Base-by-base conservation (phyloP, 139 green algal genomes). In the Chlamydomonas sp. region DNA sequence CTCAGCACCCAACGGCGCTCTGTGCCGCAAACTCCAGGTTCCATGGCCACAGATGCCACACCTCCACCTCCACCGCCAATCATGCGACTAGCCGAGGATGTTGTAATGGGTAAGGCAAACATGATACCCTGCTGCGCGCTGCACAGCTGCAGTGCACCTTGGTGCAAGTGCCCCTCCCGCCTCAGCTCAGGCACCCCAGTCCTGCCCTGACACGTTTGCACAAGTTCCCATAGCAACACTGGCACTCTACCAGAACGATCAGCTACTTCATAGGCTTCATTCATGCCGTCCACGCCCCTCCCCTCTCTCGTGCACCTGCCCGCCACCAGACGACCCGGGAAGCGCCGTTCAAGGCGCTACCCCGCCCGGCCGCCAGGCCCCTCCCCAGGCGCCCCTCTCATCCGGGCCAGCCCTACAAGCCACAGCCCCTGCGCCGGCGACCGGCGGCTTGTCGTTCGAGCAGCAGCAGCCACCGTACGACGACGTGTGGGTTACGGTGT, bases 401-500 rank as follows among this genome's bases (percentile, higher is more conserved):
- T 8, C n/a, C 14, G 10, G 9, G 49, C 10, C 78, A 16, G 62
- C 81, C 12, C 73, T 49, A 71, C 86, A 76, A 72, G 74, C 72
- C 57, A 60, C 72, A 2, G 12, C 57, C 20, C 62, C 12, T 7
- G 12, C 49, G 5, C 5, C 76, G 10, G 62, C 59, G 14, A 72
- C n/a, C 18, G 74, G 66, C 20, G 69, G n/a, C 20, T n/a, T 79
- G 2, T 16, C 60, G 4, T 75, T 87, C 7, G 83, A 88, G 84
- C 84, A 93, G 63, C 77, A 80, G 31, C 74, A 80, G 72, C 66
- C 84, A 4, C 18, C 84, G 49, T 89, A 88, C 16, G 82, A 94
- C 15, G 92, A 95, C 80, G 85, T 89, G 68, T 95, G 93, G 91
- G 93, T 95, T 1, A 95, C 93, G 0, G 87, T 95, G 20, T 95